A percentile compares a stretch with the other conserved stretches of the same genome.
phyloP scores from a whole-genome alignment of 352 stramenopile species.

The Phytophthora sansomeana region DNA sequence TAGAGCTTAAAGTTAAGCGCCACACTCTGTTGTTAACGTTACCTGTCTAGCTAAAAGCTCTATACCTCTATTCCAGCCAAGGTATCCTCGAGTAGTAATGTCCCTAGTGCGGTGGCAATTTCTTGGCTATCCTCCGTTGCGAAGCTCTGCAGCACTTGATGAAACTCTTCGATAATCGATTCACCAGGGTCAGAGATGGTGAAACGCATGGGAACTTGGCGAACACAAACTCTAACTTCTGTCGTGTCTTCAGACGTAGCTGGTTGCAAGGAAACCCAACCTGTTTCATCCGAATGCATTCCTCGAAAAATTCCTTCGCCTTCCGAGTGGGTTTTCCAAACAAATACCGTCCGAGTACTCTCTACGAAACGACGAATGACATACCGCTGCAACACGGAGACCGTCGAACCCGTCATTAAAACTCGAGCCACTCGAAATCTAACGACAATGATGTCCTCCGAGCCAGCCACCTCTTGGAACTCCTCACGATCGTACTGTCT shows the following conservation, averaged over 20 bases:
- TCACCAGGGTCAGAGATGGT: slow-evolving; percentile 3
- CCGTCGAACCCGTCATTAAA: not conserved
- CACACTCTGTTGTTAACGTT: too few relatives aligned
- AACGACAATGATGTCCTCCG: not conserved
- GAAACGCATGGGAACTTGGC: slow-evolving; percentile 2
- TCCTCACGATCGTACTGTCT: slow-evolving; percentile 4
- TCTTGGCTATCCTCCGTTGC: slow-evolving; percentile 11
- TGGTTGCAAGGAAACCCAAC: not conserved
- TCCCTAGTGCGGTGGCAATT: not conserved
- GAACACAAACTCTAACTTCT: too few relatives aligned
- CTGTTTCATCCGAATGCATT: slow-evolving; percentile 10
- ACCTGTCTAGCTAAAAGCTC: too few relatives aligned
- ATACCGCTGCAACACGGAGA: slow-evolving; percentile 8
- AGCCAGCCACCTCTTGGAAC: not conserved
- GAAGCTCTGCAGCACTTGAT: slow-evolving; percentile 11
- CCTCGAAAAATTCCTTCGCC: slow-evolving; percentile 13
- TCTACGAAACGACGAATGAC: slow-evolving; percentile 16
- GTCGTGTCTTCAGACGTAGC: too few relatives aligned
- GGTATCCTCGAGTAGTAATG: slow-evolving; percentile 6
- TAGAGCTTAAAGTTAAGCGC: too few relatives aligned
- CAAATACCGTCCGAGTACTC: not conserved
- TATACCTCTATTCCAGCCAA: slow-evolving; percentile 10
- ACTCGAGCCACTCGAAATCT: slow-evolving; percentile 9
- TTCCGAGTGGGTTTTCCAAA: slow-evolving; percentile 18
- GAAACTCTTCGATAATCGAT: slow-evolving; percentile 6